These are phyloP conservation scores for Decorospora gaudefroyi DNA, from an alignment of 2,329 filamentous ascomycete genomes.

Conservation along the genomic window DNA sequence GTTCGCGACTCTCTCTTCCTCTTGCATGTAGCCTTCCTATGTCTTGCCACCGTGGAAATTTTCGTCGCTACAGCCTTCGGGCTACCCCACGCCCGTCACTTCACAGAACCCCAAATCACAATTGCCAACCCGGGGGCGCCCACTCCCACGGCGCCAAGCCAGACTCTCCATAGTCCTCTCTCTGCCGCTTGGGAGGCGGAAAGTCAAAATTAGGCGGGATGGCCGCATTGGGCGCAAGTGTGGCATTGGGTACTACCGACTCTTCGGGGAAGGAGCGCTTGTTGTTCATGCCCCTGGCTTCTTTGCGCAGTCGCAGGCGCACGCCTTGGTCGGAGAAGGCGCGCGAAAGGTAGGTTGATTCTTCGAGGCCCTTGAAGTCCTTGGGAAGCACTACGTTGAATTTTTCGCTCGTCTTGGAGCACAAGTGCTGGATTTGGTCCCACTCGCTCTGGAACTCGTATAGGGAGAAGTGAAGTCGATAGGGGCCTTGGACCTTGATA, in stretches of 20 bases:
- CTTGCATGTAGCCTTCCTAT: too few species aligned
- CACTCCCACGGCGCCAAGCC: too few species aligned
- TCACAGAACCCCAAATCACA: too few species aligned
- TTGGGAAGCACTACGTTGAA: constrained; percentile 69
- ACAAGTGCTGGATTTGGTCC: constrained; percentile 55
- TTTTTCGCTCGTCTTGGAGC: constrained; percentile 62
- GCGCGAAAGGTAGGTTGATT: constrained; percentile 79
- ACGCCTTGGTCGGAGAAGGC: constrained; percentile 88
- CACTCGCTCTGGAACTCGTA: constrained; percentile 56
- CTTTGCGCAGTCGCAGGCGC: constrained; percentile 78
- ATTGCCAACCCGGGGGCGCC: too few species aligned
- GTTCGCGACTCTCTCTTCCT: too few species aligned
- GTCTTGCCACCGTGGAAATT: too few species aligned
- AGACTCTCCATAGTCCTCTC: too few species aligned
- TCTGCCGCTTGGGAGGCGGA: neutral
- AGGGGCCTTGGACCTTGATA: constrained; percentile 72
- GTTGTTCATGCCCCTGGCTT: constrained; percentile 60
- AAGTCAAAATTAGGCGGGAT: neutral
- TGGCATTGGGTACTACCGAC: constrained; percentile 3
- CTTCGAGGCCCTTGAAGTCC: constrained; percentile 76
- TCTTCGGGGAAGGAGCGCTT: constrained; percentile 31
- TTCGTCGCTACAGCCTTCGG: too few species aligned
- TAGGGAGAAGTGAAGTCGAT: constrained; percentile 74
- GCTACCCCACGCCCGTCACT: too few species aligned
- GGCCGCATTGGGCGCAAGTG: constrained; percentile 4